Conservation (phyloP, 2,329 filamentous ascomycete species). For the Microascus cirrosus region DNA sequence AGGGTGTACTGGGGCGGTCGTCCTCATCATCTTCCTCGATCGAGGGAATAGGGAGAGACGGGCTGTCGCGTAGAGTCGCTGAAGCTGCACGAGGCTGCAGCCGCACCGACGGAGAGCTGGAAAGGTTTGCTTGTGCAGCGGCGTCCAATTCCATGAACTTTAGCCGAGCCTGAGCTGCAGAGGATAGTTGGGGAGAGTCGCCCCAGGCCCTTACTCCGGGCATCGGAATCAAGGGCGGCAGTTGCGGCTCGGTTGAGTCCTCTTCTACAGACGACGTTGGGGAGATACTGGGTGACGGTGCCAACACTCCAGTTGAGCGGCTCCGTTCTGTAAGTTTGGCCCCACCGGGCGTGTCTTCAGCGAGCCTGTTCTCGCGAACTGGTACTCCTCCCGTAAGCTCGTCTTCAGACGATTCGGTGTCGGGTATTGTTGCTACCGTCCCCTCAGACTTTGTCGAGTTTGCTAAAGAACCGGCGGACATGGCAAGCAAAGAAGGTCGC, state of each 20-base stretch:
- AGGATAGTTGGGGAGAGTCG: not conserved
- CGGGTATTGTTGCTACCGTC: not conserved
- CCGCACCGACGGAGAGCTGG: constrained; percentile 2
- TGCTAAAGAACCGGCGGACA: not conserved
- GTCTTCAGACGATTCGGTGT: not conserved
- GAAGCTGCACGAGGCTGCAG: constrained; percentile 5
- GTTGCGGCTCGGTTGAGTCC: not conserved
- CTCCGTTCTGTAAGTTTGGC: not conserved
- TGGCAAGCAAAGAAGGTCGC: not conserved
- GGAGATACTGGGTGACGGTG: not conserved
- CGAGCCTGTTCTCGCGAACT: not conserved
- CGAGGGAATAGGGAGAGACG: constrained; percentile 1
- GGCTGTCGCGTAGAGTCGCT: constrained; percentile 3
- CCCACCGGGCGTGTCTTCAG: not conserved
- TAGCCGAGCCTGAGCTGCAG: not conserved
- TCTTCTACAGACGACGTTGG: not conserved
- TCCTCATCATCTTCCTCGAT: constrained; percentile 5
- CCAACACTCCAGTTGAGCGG: not conserved
- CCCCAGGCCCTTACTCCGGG: not conserved
- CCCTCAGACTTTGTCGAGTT: not conserved
- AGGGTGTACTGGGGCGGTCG: constrained; percentile 1
- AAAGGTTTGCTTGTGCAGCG: not conserved
- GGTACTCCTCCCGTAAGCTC: not conserved
- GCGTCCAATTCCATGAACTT: not conserved
- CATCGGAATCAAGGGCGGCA: not conserved